phyloP scores from a whole-genome alignment of 2,329 filamentous ascomycete species.

The Colletotrichum viniferum region DNA sequence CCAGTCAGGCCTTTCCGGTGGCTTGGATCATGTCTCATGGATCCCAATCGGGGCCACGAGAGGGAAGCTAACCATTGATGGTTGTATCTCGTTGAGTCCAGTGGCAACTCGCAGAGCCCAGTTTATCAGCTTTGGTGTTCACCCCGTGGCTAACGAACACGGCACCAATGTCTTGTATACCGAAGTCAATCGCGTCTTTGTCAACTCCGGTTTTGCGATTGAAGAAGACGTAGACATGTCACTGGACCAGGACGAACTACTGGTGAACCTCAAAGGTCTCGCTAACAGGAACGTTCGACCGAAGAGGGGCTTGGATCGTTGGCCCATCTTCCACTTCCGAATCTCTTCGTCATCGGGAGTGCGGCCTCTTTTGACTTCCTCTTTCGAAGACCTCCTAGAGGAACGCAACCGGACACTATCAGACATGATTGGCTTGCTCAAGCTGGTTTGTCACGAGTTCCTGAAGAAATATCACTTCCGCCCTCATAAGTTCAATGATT shows the following conservation, averaged over 20 bases:
- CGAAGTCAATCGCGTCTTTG: slow-evolving; percentile 79
- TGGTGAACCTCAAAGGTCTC: slow-evolving; percentile 42
- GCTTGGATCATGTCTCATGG: slow-evolving; percentile 64
- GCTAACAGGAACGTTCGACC: slow-evolving; percentile 53
- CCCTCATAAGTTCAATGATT: slow-evolving; percentile 44
- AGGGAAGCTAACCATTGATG: slow-evolving; percentile 65
- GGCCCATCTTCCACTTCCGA: slow-evolving; percentile 89
- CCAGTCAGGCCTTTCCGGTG: slow-evolving; percentile 68
- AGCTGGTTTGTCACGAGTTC: slow-evolving; percentile 74
- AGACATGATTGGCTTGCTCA: slow-evolving; percentile 67
- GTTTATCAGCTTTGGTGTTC: slow-evolving; percentile 80
- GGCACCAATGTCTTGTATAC: slow-evolving; percentile 73
- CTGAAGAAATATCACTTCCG: slow-evolving; percentile 74
- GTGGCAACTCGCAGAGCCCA: slow-evolving; percentile 75
- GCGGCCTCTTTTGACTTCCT: neutral
- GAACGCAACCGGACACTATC: slow-evolving; percentile 52
- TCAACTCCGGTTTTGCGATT: slow-evolving; percentile 76
- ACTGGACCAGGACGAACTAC: slow-evolving; percentile 39
- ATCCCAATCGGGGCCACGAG: slow-evolving; percentile 72
- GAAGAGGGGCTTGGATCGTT: slow-evolving; percentile 75
- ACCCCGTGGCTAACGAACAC: slow-evolving; percentile 61
- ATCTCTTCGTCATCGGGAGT: slow-evolving; percentile 45
- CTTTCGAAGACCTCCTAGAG: slow-evolving; percentile 41
- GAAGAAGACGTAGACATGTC: slow-evolving; percentile 48
- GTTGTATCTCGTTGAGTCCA: slow-evolving; percentile 73